Base-by-base conservation (phyloP, 1,284 basidiomycete genomes). In the Puccinia triticina region DNA sequence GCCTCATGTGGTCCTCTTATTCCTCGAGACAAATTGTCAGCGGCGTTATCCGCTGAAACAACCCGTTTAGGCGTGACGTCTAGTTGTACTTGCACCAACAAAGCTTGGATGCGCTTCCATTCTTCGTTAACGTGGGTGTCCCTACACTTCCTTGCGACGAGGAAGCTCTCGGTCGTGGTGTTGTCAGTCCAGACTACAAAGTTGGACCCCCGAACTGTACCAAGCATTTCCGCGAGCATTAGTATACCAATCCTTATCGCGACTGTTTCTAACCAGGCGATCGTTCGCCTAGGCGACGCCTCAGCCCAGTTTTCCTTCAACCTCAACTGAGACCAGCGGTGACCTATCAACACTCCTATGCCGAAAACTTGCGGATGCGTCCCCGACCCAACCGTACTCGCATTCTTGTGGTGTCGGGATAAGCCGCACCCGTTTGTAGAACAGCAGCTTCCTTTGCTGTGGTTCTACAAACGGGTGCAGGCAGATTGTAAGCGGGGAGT, bases 331-430 rank as follows among this genome's bases (percentile, higher is more conserved):
- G 29, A 21, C 66, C 66, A 69, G 14, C 32, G 14, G 26, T 32
- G 23, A 1, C 32, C 32, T 2, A 69, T 37, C 7, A 69, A 14
- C 1, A 69, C 32, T 10, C 66, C 32, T 1, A 69, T 69, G 2
- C 66, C 66, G 18, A 69, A 69, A 29, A 14, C 43, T 46, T 85
- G 4, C 84, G 84, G 87, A 88, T 88, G 5, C 82, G 80, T 11
- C 88, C 88, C 40, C 85, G 84, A 83, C 88, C 91, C 89, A 90
- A 90, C 83, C n/a, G n/a, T n/a, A n/a, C n/a, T n/a, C n/a, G n/a
- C n/a, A n/a, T n/a, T n/a, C n/a, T n/a, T 37, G n/a, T n/a, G 32
- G 18, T 12, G 8, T 2, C 76, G 10, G 76, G 76, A n/a, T n/a
- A n/a, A n/a, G n/a, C n/a, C n/a, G 32, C 76, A 77, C 53, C 67